Percentiles rank a stretch among this genome's conserved stretches.
These are phyloP conservation scores for Apiospora arundinis DNA, from an alignment of 2,329 filamentous ascomycete species.

Conservation along the genomic window DNA sequence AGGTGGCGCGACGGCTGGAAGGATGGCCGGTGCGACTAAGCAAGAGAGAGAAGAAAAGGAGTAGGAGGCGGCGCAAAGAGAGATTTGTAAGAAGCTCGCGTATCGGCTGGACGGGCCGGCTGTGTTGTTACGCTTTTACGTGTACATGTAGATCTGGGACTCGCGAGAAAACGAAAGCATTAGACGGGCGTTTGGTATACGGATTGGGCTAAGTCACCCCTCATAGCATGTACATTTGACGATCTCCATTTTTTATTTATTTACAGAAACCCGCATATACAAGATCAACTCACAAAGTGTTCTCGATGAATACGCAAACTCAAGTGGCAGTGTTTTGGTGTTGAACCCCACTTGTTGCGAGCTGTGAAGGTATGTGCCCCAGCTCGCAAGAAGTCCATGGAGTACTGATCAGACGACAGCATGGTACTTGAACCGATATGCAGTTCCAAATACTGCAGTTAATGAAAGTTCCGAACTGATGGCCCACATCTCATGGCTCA, in stretches of 20 bases:
- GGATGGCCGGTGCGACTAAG: slow-evolving; percentile 37
- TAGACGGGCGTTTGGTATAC: slow-evolving; percentile 7
- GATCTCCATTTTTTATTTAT: neutral
- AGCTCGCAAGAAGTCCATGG: too few species aligned
- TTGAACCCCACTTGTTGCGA: neutral
- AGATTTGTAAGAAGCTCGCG: neutral
- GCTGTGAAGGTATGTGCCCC: too few species aligned
- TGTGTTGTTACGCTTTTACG: neutral
- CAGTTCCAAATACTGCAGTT: neutral
- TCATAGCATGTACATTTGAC: neutral
- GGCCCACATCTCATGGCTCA: neutral
- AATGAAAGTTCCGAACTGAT: neutral
- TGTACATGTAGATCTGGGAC: neutral
- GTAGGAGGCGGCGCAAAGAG: neutral
- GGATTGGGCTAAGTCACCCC: neutral
- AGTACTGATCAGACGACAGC: too few species aligned
- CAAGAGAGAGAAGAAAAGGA: too few species aligned
- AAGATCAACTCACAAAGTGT: too few species aligned
- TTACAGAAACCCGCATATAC: neutral
- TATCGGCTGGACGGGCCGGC: neutral
- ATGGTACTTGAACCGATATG: neutral
- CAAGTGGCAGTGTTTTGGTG: neutral
- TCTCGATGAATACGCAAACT: too few species aligned
- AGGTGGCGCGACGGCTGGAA: slow-evolving; percentile 92
- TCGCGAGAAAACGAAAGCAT: slow-evolving; percentile 13